Conservation (phyloP, 192 early-diverging fungal genomes). For the Gigaspora rosea region DNA sequence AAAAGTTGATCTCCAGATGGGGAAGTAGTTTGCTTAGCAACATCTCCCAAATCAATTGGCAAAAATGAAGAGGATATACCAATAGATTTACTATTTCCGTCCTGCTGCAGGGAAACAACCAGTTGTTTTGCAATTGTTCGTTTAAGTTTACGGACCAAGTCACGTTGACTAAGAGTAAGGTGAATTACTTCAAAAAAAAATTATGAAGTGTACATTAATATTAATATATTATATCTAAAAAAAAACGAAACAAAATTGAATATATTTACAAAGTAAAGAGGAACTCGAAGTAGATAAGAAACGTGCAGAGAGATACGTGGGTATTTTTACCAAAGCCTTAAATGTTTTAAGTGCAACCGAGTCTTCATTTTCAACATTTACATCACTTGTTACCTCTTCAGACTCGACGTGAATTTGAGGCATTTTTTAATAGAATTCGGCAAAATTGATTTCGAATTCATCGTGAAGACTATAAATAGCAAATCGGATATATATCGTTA, state of each 20-base stretch:
- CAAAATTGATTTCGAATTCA: too few relatives aligned
- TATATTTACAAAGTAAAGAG: not conserved
- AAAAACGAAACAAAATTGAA: not conserved
- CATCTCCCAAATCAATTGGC: conserved; percentile 39
- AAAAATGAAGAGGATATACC: conserved; percentile 7
- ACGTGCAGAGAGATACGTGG: not conserved
- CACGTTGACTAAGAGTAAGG: conserved; percentile 48
- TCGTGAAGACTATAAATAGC: too few relatives aligned
- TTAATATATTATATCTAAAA: not conserved
- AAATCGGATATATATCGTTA: too few relatives aligned
- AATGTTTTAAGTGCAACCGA: not conserved
- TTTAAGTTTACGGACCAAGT: conserved; percentile 53
- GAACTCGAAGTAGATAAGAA: not conserved
- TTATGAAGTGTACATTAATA: not conserved
- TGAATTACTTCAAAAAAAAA: conserved; percentile 34
- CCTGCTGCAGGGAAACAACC: conserved; percentile 39
- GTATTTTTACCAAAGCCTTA: not conserved
- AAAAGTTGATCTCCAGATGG: conserved; percentile 41
- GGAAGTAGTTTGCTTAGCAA: conserved; percentile 36
- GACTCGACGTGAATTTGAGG: too few relatives aligned
- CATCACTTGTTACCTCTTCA: too few relatives aligned
- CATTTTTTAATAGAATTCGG: too few relatives aligned
- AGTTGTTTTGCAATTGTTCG: conserved; percentile 46
- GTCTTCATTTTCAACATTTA: not conserved
- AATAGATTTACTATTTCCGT: conserved; percentile 35